These are phyloP conservation scores for Dryas integrifolia DNA, from an alignment of 331 rosid species.

Conservation along the genomic window DNA sequence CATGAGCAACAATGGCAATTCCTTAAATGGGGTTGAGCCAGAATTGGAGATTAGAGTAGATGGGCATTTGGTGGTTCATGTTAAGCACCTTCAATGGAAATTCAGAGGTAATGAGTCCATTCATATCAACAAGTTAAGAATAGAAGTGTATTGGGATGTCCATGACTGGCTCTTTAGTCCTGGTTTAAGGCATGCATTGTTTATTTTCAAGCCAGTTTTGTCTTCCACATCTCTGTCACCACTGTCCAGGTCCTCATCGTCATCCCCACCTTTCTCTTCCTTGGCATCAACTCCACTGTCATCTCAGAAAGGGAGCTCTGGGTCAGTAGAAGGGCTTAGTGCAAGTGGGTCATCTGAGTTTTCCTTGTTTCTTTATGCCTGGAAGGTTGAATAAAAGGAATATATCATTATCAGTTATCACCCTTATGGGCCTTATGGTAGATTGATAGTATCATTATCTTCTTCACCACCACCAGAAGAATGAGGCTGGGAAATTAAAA, in stretches of 20 bases:
- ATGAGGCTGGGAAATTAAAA: slow-evolving; percentile 35
- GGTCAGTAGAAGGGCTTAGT: slow-evolving; percentile 49
- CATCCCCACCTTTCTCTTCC: slow-evolving; percentile 34
- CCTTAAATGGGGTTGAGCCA: slow-evolving; percentile 57
- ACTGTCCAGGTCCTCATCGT: slow-evolving; percentile 28
- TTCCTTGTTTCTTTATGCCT: slow-evolving; percentile 83
- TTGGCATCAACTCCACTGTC: slow-evolving; percentile 49
- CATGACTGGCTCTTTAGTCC: slow-evolving; percentile 90
- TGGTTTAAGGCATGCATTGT: slow-evolving; percentile 79
- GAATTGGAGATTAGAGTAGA: slow-evolving; percentile 93
- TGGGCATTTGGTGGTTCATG: slow-evolving; percentile 69
- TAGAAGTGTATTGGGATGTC: slow-evolving; percentile 89
- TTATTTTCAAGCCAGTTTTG: slow-evolving; percentile 71
- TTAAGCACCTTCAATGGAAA: slow-evolving; percentile 85
- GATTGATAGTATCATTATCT: too few species aligned
- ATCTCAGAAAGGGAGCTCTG: slow-evolving; percentile 42
- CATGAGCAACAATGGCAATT: slow-evolving; percentile 28
- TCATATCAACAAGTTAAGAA: slow-evolving; percentile 62
- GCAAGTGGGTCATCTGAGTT: slow-evolving; percentile 71
- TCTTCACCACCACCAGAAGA: slow-evolving; percentile 28
- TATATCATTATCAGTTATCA: neutral
- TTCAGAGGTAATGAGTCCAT: slow-evolving; percentile 84
- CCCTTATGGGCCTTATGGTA: neutral
- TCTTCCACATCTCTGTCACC: slow-evolving; percentile 37
- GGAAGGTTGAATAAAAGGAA: slow-evolving; percentile 59